phyloP scores from a whole-genome alignment of 2,329 filamentous ascomycete species.

The Neoarthrinium moseri region DNA sequence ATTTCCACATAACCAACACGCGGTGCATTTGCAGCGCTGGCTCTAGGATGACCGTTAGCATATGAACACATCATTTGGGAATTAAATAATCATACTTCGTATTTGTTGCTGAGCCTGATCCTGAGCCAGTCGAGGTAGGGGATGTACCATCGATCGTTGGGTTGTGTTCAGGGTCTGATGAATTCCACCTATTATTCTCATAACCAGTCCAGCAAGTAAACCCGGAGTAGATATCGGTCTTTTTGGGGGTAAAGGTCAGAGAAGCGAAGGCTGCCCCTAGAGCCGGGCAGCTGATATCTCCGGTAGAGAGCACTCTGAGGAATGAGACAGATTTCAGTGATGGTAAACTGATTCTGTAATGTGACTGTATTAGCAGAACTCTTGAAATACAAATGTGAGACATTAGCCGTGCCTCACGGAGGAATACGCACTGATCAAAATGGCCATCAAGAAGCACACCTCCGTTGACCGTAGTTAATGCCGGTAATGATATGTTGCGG shows the following conservation, averaged over 20 bases:
- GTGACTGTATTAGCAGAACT: neutral
- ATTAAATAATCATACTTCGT: neutral
- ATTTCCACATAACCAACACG: neutral
- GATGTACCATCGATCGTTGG: neutral
- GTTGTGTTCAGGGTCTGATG: neutral
- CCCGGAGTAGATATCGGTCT: neutral
- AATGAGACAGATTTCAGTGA: neutral
- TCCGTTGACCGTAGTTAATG: neutral
- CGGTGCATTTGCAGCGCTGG: neutral
- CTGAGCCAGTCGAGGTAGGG: neutral
- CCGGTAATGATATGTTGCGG: neutral
- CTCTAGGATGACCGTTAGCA: neutral
- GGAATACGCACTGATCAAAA: neutral
- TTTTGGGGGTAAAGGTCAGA: neutral
- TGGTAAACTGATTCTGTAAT: neutral
- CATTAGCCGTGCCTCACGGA: neutral
- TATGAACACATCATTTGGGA: neutral
- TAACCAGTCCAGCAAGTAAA: neutral
- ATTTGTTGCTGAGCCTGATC: neutral
- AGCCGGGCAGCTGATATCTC: neutral
- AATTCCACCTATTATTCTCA: neutral
- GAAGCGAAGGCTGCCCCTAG: neutral
- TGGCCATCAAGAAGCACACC: neutral
- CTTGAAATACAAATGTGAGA: neutral
- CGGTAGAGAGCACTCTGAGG: neutral